Evolutionary conservation across 108 stramenopile species (phyloP).

Genomic region (Cyclostephanos invisitatus): DNA sequence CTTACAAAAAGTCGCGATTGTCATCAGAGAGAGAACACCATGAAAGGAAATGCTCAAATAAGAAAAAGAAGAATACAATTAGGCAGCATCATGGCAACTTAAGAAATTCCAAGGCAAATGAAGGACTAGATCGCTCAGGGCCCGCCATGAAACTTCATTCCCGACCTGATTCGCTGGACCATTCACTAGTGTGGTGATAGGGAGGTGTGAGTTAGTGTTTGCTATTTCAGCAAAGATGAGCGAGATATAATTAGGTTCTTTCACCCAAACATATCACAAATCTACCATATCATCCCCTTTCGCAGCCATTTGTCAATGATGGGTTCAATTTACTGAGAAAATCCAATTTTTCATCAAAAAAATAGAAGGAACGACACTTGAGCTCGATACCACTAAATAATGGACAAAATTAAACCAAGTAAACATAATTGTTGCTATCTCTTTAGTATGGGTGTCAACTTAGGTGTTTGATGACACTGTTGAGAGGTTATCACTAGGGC

Average conservation of each 20-base stretch:
- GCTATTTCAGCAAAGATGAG: background rate
- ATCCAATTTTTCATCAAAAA: no score
- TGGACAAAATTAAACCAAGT: no score
- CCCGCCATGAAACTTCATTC: background rate
- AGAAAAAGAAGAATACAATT: constrained; percentile 27
- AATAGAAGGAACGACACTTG: no score
- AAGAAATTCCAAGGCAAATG: background rate
- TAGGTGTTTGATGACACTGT: no score
- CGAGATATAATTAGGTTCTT: background rate
- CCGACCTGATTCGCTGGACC: background rate
- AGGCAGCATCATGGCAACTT: background rate
- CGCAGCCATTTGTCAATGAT: no score
- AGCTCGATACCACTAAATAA: no score
- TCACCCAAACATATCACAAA: no score
- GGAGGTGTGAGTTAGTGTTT: background rate
- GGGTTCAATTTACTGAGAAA: no score
- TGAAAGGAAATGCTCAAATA: constrained; percentile 21
- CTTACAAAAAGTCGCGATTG: constrained; percentile 14
- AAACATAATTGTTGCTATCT: no score
- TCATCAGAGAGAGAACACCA: constrained; percentile 1
- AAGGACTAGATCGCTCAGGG: background rate
- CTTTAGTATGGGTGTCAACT: no score
- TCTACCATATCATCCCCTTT: no score
- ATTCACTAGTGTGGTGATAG: background rate
- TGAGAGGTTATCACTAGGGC: no score